Evolutionary conservation across 1,139 yeast genomes (phyloP).

Genomic region (Lodderomyces parapsilosis): DNA sequence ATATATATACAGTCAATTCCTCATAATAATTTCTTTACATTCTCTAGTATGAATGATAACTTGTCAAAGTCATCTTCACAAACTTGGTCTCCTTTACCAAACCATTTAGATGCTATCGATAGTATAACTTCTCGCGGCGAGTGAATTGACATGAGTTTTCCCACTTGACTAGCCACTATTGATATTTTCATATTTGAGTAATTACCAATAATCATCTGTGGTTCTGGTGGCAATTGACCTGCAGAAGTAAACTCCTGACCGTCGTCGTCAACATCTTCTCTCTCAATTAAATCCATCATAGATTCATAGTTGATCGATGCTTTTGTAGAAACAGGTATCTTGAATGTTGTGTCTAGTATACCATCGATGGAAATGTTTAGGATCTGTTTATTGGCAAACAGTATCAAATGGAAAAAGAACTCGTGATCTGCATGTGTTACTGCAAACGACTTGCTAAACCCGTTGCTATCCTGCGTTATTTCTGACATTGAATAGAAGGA

Average conservation of each 20-base stretch:
- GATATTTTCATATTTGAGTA: conserved; percentile 40
- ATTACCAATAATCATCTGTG: conserved; percentile 40
- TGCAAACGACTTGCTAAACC: conserved; percentile 21
- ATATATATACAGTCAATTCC: not conserved
- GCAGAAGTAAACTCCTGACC: conserved; percentile 12
- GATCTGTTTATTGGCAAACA: conserved; percentile 33
- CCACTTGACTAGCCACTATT: conserved; percentile 44
- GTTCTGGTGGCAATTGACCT: conserved; percentile 25
- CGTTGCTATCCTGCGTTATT: conserved; percentile 18
- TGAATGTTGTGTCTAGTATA: conserved; percentile 42
- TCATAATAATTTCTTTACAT: conserved; percentile 24
- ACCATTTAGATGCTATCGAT: conserved; percentile 45
- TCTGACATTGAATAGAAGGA: conserved; percentile 6
- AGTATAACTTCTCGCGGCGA: conserved; percentile 36
- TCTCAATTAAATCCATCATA: conserved; percentile 15
- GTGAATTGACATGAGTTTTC: conserved; percentile 28
- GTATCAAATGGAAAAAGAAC: conserved; percentile 37
- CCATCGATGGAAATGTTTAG: conserved; percentile 39
- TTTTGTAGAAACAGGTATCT: conserved; percentile 39
- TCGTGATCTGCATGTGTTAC: conserved; percentile 17
- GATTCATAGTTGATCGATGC: conserved; percentile 24
- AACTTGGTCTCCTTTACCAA: conserved; percentile 38
- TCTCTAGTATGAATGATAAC: conserved; percentile 38
- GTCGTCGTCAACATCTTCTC: conserved; percentile 12
- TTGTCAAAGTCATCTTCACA: conserved; percentile 38